Base-by-base conservation (phyloP, 371 early-diverging fungal genomes). In the Mortierella sp. region DNA sequence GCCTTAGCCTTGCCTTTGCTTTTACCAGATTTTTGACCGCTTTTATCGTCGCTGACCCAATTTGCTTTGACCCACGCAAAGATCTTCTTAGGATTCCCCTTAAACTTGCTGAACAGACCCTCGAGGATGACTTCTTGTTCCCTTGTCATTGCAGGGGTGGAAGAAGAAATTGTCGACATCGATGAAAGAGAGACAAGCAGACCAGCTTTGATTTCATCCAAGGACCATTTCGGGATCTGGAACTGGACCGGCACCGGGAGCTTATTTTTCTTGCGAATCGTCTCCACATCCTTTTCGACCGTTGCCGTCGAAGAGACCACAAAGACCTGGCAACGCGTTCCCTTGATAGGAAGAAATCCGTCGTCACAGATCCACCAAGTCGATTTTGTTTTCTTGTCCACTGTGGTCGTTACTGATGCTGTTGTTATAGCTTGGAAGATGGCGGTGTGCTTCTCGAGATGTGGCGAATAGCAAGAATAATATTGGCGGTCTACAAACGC, bases 281-380 rank as follows among this genome's bases (percentile, higher is more conserved):
- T 56, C 2, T 58, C 64, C 15, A 24, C 27, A 26, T 56, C 62
- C 48, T 48, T 63, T 12, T 59, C 58, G 14, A 47, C 54, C 1
- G 54, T 46, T 6, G 46, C 23, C 7, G 62, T 26, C 19, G 50
- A 23, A 4, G 62, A 41, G 6, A 41, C 62, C 46, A 68, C 56
- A 8, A 75, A 24, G 28, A 64, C 51, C 17, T 75, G 41, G 43
- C 75, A 75, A 3, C 21, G 31, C 6, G 75, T 55, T 9, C 64
- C 64, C 34, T 58, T 58, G 34, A 56, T 55, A 2, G 75, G 75
- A 24, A 75, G 24, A 49, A 50, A 67, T 0, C 75, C 75, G n/a
- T 75, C 75, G 23, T 75, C 75, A 24, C 75, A 75, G 41, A 75
- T 64, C 75, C 75, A 75, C 75, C 75, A 75, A 14, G 56, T 50